phyloP scores from a whole-genome alignment of 805 yeast species.

The Pichia deserticola region DNA sequence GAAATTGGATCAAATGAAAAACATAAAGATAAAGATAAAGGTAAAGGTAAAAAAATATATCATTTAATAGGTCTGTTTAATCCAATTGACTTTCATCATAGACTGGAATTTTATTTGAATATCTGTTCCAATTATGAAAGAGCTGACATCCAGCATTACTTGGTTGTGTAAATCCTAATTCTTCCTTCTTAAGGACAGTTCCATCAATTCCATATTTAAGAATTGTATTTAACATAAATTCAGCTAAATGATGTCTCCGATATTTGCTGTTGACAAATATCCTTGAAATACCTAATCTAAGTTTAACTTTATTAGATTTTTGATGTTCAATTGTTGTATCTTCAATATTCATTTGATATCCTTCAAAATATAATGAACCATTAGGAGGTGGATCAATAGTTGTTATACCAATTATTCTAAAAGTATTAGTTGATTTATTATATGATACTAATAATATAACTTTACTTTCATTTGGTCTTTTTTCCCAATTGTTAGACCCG shows the following conservation, averaged over 20 bases:
- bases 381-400: neutral
- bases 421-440: neutral
- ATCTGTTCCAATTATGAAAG: slow-evolving; percentile 38
- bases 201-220: slow-evolving; percentile 42
- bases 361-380: neutral
- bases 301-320: neutral
- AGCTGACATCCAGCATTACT: slow-evolving; percentile 52
- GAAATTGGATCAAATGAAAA: too few species aligned
- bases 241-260: slow-evolving; percentile 45
- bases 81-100: slow-evolving; percentile 2
- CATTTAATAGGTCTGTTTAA: too few species aligned
- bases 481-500: neutral
- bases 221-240: slow-evolving; percentile 36
- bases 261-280: slow-evolving; percentile 35
- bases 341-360: slow-evolving; percentile 1
- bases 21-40: too few species aligned
- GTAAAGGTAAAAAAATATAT: too few species aligned
- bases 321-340: neutral
- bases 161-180: slow-evolving; percentile 65
- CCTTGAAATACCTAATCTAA: slow-evolving; percentile 39
- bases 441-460: neutral
- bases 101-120: neutral
- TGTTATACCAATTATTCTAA: slow-evolving; percentile 2
- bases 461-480: neutral
- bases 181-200: slow-evolving; percentile 28